phyloP scores from a whole-genome alignment of 257 asterid species.

The Marsdenia floribunda region DNA sequence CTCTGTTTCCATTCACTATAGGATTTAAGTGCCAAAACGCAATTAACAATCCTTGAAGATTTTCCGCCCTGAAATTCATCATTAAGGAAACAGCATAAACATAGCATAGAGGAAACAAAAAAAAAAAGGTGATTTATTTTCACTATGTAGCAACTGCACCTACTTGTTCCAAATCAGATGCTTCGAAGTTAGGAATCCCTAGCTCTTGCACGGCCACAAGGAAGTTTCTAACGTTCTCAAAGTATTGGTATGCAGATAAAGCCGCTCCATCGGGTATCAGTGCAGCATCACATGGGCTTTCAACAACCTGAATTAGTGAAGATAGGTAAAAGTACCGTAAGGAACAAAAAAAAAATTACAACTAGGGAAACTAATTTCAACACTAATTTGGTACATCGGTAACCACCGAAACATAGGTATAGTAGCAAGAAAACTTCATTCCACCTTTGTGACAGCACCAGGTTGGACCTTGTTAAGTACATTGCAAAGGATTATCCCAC shows the following conservation, averaged over 20 bases:
- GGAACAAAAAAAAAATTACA: not conserved
- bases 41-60: conserved; percentile 81
- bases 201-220: conserved; percentile 83
- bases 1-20: conserved; percentile 75
- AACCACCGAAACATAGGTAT: not conserved
- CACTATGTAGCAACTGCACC: conserved; percentile 13
- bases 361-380: conserved; percentile 2
- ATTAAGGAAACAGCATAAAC: not conserved
- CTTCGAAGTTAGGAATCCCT: conserved; percentile 94
- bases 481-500: conserved; percentile 91
- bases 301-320: conserved; percentile 64
- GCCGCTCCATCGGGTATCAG: conserved; percentile 91
- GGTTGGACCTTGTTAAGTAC: conserved; percentile 79
- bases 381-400: not conserved
- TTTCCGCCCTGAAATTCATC: conserved; percentile 72
- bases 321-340: conserved; percentile 14
- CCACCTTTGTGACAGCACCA: conserved; percentile 86
- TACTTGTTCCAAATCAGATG: conserved; percentile 96
- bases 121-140: not conserved
- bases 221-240: conserved; percentile 91
- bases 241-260: conserved; percentile 82
- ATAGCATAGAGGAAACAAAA: not conserved
- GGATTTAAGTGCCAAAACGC: conserved; percentile 89
- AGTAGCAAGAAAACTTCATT: not conserved
- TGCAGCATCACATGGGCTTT: conserved; percentile 68